Percentiles rank a stretch among this genome's conserved stretches.
These are phyloP conservation scores for Trametes sp. DNA, from an alignment of 1,284 basidiomycete species.

Conservation along the genomic window DNA sequence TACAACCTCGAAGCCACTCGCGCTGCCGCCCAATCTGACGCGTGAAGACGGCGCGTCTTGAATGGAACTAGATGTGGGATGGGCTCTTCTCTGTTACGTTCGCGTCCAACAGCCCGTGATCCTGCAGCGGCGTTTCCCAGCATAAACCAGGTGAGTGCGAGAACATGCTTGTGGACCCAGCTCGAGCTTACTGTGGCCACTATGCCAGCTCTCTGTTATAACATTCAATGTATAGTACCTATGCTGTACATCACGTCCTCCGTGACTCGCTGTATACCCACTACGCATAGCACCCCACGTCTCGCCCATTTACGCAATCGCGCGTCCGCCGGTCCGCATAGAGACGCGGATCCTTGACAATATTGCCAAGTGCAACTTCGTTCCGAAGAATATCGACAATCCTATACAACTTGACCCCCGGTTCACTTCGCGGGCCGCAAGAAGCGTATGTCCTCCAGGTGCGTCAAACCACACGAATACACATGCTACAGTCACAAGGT, in stretches of 20 bases:
- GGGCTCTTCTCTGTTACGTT: too few species aligned
- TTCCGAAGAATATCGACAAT: not conserved
- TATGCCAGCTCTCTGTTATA: too few species aligned
- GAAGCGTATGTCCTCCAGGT: not conserved
- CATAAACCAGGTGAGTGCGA: too few species aligned
- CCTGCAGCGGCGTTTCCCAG: too few species aligned
- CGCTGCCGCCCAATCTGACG: conserved; percentile 13
- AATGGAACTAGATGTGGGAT: too few species aligned
- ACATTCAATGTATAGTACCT: not conserved
- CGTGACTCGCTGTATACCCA: not conserved
- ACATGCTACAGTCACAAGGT: not conserved
- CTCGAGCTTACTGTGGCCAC: too few species aligned
- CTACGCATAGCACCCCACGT: not conserved
- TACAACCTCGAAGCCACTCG: conserved; percentile 81
- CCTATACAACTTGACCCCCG: not conserved
- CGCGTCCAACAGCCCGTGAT: too few species aligned
- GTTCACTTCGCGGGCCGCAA: not conserved
- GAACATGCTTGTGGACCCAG: too few species aligned
- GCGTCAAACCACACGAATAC: not conserved
- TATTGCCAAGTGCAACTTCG: not conserved
- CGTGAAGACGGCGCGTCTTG: not conserved
- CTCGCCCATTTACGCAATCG: not conserved
- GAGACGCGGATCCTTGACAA: not conserved
- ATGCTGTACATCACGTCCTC: not conserved
- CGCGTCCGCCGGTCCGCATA: not conserved